Conservation (phyloP, 331 rosid genomes). For the Phaseolus coccineus region DNA sequence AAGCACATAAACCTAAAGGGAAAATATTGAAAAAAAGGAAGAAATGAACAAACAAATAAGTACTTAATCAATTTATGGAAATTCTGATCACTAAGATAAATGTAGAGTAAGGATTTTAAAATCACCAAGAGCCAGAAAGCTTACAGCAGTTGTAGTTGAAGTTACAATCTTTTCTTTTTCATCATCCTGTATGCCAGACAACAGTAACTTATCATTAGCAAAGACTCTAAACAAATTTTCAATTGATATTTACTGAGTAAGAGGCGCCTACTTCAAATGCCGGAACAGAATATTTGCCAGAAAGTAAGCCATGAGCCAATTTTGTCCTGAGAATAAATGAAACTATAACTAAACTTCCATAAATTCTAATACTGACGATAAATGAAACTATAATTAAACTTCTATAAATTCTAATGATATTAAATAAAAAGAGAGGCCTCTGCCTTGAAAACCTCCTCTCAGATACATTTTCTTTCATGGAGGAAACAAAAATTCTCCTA, state of each 20-base stretch:
- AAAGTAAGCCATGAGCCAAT: constrained; percentile 91
- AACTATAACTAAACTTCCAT: constrained; percentile 22
- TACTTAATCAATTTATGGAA: constrained; percentile 25
- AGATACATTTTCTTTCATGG: constrained; percentile 16
- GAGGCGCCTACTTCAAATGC: constrained; percentile 61
- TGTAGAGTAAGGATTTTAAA: not conserved
- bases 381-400: constrained; percentile 33
- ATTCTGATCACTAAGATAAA: not conserved
- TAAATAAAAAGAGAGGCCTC: not conserved
- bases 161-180: constrained; percentile 54
- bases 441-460: constrained; percentile 9
- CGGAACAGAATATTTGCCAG: constrained; percentile 91
- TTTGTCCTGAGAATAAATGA: constrained; percentile 66
- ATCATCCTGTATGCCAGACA: constrained; percentile 61
- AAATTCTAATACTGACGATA: constrained; percentile 43
- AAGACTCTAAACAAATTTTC: constrained; percentile 34
- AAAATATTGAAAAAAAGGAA: not conserved
- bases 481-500: constrained; percentile 6
- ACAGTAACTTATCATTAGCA: constrained; percentile 29
- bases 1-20: not conserved
- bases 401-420: not conserved
- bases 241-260: constrained; percentile 18
- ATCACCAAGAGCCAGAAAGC: constrained; percentile 46
- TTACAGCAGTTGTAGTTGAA: constrained; percentile 67
- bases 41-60: not conserved